phyloP scores from a whole-genome alignment of 2,329 filamentous ascomycete species.

The Aspergillus brunneoviolaceus region DNA sequence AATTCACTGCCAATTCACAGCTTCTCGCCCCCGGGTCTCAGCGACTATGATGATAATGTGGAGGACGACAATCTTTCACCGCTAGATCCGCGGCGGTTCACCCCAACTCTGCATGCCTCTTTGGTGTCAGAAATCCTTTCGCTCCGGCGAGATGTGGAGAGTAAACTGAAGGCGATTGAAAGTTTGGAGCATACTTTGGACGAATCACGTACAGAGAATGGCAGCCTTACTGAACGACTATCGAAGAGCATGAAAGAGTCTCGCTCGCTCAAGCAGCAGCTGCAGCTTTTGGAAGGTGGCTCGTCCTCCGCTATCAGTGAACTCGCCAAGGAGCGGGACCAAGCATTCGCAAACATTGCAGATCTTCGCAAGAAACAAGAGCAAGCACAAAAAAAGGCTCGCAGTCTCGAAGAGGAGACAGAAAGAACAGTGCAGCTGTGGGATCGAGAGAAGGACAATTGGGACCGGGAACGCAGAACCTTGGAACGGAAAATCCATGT shows the following conservation, averaged over 20 bases:
- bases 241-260: slow-evolving; percentile 70
- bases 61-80: slow-evolving; percentile 68
- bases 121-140: slow-evolving; percentile 91
- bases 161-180: slow-evolving; percentile 83
- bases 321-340: slow-evolving; percentile 80
- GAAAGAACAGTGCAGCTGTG: slow-evolving; percentile 75
- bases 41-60: slow-evolving; percentile 37
- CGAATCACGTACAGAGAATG: slow-evolving; percentile 69
- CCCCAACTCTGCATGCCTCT: slow-evolving; percentile 89
- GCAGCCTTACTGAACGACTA: slow-evolving; percentile 63
- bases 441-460: slow-evolving; percentile 78
- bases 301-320: slow-evolving; percentile 82
- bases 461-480: slow-evolving; percentile 79
- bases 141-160: slow-evolving; percentile 84
- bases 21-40: slow-evolving; percentile 38
- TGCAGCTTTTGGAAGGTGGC: slow-evolving; percentile 83
- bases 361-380: slow-evolving; percentile 80
- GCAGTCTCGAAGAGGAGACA: slow-evolving; percentile 78
- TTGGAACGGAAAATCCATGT: slow-evolving; percentile 84
- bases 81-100: slow-evolving; percentile 88
- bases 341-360: slow-evolving; percentile 68
- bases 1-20: slow-evolving; percentile 53
- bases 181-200: slow-evolving; percentile 75
- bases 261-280: slow-evolving; percentile 77
- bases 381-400: slow-evolving; percentile 70